Base-by-base conservation (phyloP, 306 rosid genomes). In the Lablab purpureus region DNA sequence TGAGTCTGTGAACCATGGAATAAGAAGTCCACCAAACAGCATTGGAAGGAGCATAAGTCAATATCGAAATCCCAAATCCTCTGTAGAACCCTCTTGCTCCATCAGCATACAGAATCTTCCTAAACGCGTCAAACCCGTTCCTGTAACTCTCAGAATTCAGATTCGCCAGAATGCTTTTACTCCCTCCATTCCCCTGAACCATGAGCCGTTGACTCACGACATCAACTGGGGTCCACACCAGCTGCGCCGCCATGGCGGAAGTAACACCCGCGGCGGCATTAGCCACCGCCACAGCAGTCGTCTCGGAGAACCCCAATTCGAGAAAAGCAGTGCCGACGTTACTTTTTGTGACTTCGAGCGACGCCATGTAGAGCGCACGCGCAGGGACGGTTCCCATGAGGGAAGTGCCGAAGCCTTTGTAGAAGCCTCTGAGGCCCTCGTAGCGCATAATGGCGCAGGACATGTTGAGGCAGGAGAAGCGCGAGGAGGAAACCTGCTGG, bases 11-110 rank as follows among this genome's bases (percentile, higher is more conserved):
- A 8, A 87, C 92, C 75, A 95, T 89, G 12, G 98, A 92, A 82
- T 95, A 95, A 49, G 98, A 92, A 71, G 98, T 80, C 99, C 99
- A 95, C 99, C 99, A 95, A 71, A 95, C 96, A 5, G 98, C 99
- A 90, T 95, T 95, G 4, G 98, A 91, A 9, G 99, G 99, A 0
- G 99, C 98, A 73, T 95, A 95, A 15, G 98, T 92, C 84, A 95
- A 32, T 9, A 91, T 90, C 0, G 99, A 91, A 76, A 91, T 83
- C 75, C 99, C 99, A 83, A 95, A 95, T 55, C 99, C 99, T 58
- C 99, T 88, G 19, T 95, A 95, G 30, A 95, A 83, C 32, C 99
- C 99, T 85, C 89, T 75, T 32, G 88, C 55, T 9, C 99, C 99
- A 87, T 95, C 99, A 0, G 94, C 84, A 73, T 60, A 75, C 5